A percentile compares a stretch with the other conserved stretches of the same genome.
phyloP scores from a whole-genome alignment of 192 early-diverging fungal genomes.

The Coemansia sp. region DNA sequence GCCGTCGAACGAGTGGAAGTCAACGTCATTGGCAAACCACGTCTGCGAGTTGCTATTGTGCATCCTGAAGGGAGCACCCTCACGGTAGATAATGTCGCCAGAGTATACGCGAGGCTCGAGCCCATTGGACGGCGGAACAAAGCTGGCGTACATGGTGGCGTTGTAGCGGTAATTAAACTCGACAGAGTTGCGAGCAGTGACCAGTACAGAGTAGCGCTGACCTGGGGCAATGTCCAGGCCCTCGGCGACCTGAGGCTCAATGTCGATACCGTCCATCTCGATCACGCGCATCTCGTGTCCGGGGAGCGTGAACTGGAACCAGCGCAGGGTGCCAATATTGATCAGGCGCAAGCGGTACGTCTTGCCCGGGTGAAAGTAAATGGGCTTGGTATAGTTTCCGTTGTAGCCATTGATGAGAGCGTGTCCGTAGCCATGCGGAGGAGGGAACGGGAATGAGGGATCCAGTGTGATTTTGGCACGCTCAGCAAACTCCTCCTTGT shows the following conservation, averaged over 20 bases:
- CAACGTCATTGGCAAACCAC: slow-evolving; percentile 44
- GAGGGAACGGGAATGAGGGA: slow-evolving; percentile 60
- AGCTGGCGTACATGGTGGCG: slow-evolving; percentile 59
- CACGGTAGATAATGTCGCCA: slow-evolving; percentile 61
- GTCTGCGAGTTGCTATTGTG: neutral
- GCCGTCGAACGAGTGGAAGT: slow-evolving; percentile 55
- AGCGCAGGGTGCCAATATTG: slow-evolving; percentile 69
- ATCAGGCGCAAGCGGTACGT: slow-evolving; percentile 80
- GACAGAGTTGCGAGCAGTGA: slow-evolving; percentile 63
- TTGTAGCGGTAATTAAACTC: slow-evolving; percentile 69
- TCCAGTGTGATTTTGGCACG: slow-evolving; percentile 53
- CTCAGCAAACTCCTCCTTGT: slow-evolving; percentile 60
- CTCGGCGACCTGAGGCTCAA: slow-evolving; percentile 57
- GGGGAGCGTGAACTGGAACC: slow-evolving; percentile 73
- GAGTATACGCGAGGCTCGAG: slow-evolving; percentile 57
- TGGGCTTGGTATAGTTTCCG: slow-evolving; percentile 54
- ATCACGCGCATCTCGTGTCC: slow-evolving; percentile 76
- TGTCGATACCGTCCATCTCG: slow-evolving; percentile 76
- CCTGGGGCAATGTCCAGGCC: slow-evolving; percentile 65
- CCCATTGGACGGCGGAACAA: slow-evolving; percentile 49
- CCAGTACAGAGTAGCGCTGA: slow-evolving; percentile 78
- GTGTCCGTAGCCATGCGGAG: slow-evolving; percentile 60
- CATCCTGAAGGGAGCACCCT: slow-evolving; percentile 55
- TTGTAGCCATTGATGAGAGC: slow-evolving; percentile 37
- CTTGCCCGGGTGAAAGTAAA: slow-evolving; percentile 71